These are phyloP conservation scores for Trichoderma reesei DNA, from an alignment of 495 filamentous ascomycete species.

Conservation along the genomic window DNA sequence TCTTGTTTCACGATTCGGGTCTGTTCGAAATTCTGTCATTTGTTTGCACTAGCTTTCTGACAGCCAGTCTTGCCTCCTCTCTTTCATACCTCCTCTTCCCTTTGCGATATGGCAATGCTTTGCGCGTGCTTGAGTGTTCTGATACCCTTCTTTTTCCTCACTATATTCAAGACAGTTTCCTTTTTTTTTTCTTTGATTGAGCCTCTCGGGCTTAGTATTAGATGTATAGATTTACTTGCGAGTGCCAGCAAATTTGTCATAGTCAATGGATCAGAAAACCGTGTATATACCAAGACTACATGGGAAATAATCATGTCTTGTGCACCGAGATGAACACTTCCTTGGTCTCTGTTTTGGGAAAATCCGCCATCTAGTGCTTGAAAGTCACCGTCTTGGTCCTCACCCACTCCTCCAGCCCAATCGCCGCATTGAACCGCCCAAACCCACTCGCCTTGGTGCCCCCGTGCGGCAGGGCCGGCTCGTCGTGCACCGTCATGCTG, in stretches of 20 bases:
- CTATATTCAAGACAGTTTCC: background rate
- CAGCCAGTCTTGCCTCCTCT: no score
- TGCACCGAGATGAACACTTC: no score
- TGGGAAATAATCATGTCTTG: no score
- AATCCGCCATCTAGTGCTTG: constrained; percentile 25
- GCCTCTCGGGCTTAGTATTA: background rate
- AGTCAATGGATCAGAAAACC: background rate
- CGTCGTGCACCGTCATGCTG: constrained; percentile 75
- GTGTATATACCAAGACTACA: no score
- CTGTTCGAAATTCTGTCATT: no score
- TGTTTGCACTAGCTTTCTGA: no score
- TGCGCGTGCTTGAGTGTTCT: no score
- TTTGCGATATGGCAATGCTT: no score
- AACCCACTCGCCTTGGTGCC: constrained; percentile 80
- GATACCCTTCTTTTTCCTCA: no score
- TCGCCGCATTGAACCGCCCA: constrained; percentile 48
- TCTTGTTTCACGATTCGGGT: no score
- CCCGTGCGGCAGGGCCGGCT: constrained; percentile 68
- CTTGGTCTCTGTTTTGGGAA: no score
- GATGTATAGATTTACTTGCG: background rate
- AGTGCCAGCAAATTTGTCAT: background rate
- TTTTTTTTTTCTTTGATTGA: background rate
- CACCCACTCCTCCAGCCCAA: constrained; percentile 63
- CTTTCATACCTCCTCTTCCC: no score
- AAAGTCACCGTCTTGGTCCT: constrained; percentile 79